A percentile compares a stretch with the other conserved stretches of the same genome.
These are phyloP conservation scores for Pyrus hybrid DNA, from an alignment of 331 rosid genomes.

Conservation along the genomic window DNA sequence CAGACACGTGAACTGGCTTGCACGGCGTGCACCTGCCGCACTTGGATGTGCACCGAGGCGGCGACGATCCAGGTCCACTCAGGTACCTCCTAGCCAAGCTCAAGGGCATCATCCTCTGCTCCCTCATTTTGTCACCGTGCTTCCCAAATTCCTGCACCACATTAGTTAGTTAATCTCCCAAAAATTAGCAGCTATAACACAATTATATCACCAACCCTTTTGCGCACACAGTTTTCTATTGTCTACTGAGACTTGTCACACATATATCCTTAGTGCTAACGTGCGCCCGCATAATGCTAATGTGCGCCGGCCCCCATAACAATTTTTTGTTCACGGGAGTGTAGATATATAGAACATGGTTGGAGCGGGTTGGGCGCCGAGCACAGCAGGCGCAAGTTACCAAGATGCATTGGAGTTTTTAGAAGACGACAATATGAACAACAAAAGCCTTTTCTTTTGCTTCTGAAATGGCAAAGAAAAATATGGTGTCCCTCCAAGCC, in stretches of 20 bases:
- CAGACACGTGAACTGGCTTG: conserved; percentile 74
- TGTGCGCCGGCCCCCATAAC: background rate
- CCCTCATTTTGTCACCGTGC: background rate
- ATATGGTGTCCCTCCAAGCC: background rate
- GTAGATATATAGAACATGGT: background rate
- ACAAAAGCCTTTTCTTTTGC: background rate
- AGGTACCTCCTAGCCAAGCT: conserved; percentile 38
- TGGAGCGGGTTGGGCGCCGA: conserved; percentile 15
- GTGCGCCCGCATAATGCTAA: background rate
- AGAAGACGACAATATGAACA: conserved; percentile 2
- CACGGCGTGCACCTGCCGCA: conserved; percentile 78
- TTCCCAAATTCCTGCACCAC: background rate
- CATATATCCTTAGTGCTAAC: background rate
- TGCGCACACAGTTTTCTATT: background rate
- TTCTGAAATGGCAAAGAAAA: background rate
- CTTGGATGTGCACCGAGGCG: conserved; percentile 68
- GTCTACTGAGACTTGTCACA: background rate
- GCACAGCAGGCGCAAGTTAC: conserved; percentile 29
- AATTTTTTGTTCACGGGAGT: conserved; percentile 11
- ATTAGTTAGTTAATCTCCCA: background rate
- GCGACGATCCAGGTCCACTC: conserved; percentile 68
- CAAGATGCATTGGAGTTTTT: background rate
- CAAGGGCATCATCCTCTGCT: background rate
- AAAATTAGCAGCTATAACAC: background rate
- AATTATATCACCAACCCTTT: background rate